Base-by-base conservation (phyloP, 1,284 basidiomycete genomes). In the Cutaneotrichosporon arboriforme region DNA sequence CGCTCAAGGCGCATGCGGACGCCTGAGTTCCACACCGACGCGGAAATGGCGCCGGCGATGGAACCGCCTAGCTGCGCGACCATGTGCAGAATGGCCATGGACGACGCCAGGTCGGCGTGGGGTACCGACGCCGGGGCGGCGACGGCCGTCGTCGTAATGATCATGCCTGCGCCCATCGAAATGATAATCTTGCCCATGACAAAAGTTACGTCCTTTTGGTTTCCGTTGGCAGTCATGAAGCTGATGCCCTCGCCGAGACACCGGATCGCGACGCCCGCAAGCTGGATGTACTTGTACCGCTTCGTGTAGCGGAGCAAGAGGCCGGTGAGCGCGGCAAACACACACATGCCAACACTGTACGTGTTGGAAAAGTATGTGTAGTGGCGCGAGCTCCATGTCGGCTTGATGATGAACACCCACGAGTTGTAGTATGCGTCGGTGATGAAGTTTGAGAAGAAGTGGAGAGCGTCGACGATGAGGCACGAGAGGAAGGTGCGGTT, bases 401-500 rank as follows among this genome's bases (percentile, higher is more conserved):
- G 47, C 42, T 63, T 72, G 47, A 70, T 59, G 39, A 76, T 69
- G 57, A 67, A 76, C 15, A 74, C 64, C 67, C 67, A 77, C 3
- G 70, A 72, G 40, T 63, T 61, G 59, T 66, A 75, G 68, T 77
- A 77, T 10, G 64, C 65, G 43, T 65, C 65, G 15, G 67, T 60
- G 8, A 77, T 48, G 58, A 69, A 69, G 14, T 62, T 66, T 9
- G 67, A 68, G 51, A 74, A 63, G 52, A 69, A 70, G 66, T 75
- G 72, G 49, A 75, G 61, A 44, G 74, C 64, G 63, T 76, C 67
- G 60, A 76, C 74, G 31, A 64, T 60, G 23, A 66, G 58, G 36
- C 63, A 62, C 49, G 45, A 49, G 57, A 72, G 10, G 36, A 77
- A 72, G 44, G 77, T 58, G 65, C 85, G 85, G 41, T 67, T 66